These are phyloP conservation scores for Clohesyomyces aquaticus DNA, from an alignment of 495 filamentous ascomycete species.

Conservation along the genomic window DNA sequence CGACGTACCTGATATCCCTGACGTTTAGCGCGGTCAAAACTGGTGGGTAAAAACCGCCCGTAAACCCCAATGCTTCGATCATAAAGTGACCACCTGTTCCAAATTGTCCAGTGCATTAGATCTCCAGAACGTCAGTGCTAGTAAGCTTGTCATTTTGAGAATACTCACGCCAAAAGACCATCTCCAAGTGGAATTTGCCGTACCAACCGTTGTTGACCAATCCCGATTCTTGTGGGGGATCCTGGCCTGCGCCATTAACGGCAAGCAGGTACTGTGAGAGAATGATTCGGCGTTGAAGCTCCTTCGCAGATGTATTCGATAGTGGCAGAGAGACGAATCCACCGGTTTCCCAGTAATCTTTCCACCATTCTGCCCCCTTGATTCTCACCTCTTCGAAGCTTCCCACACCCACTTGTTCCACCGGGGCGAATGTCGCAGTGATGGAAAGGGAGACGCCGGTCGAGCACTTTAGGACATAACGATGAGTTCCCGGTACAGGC, in stretches of 20 bases:
- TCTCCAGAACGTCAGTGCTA: too few relatives aligned
- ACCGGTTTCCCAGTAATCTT: slow-evolving; percentile 52
- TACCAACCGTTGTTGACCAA: slow-evolving; percentile 62
- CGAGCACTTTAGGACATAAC: slow-evolving; percentile 49
- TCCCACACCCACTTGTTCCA: background rate
- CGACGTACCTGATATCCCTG: slow-evolving; percentile 61
- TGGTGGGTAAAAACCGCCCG: slow-evolving; percentile 53
- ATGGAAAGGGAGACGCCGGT: slow-evolving; percentile 16
- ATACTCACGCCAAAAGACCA: slow-evolving; percentile 62
- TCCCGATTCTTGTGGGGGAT: slow-evolving; percentile 49
- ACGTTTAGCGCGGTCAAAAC: slow-evolving; percentile 49
- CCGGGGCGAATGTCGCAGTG: slow-evolving; percentile 28
- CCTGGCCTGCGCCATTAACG: slow-evolving; percentile 52
- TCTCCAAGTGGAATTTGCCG: slow-evolving; percentile 52
- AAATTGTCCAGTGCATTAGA: slow-evolving; percentile 56
- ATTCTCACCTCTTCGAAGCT: slow-evolving; percentile 12
- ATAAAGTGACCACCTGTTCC: slow-evolving; percentile 48
- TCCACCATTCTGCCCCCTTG: slow-evolving; percentile 46
- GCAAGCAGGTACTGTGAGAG: slow-evolving; percentile 56
- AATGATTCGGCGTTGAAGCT: slow-evolving; percentile 56
- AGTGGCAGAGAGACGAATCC: slow-evolving; percentile 55
- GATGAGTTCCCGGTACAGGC: slow-evolving; percentile 48
- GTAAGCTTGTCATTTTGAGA: too few relatives aligned
- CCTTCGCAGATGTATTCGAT: slow-evolving; percentile 48
- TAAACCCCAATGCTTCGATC: slow-evolving; percentile 53